Base-by-base conservation (phyloP, 768 basidiomycete genomes). In the Myochromella boudieri region DNA sequence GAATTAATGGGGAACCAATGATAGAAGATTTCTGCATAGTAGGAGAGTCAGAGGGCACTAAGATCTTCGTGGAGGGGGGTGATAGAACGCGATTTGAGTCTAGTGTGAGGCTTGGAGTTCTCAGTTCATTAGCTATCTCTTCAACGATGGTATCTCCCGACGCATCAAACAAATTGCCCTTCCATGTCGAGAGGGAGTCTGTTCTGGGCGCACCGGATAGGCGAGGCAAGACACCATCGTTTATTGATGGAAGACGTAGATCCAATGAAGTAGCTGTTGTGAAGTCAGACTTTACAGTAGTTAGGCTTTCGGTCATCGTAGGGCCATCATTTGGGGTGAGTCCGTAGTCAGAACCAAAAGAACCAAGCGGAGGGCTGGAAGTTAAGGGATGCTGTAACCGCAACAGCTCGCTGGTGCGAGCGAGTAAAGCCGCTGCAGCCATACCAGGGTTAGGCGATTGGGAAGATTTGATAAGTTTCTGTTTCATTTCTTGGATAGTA, bases 401-500 rank as follows among this genome's bases (percentile, higher is more conserved):
- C 21, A 48, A 41, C 10, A 43, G 21, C 22, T 42, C 26, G 12
- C 33, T 37, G 10, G 20, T 39, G 11, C 28, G 40, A 17, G 22
- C 15, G 9, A 18, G 22, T 22, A 44, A 28, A 38, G 44, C 24
- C 21, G 26, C 21, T 4, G 52, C 41, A 17, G 24, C 34, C 18
- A 18, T 26, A 22, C 24, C 17, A 12, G 68, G 52, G 42, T 59
- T 46, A 46, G 67, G 49, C 52, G 76, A 66, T 12, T 49, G 38
- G 3, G 61, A 54, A 7, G 60, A 46, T 44, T 63, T 65, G 42
- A 81, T 61, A 53, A 84, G 77, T 31, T 81, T 68, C 54, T 65
- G 71, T 63, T 84, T 86, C 79, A 85, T 81, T 55, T 82, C 78
- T 59, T 83, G 77, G 37, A 83, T 68, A 2, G 80, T 79, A 5